Percentiles rank a stretch among this genome's conserved stretches.
Conservation (phyloP, 495 filamentous ascomycete genomes). For the Amorphotheca resinae region DNA sequence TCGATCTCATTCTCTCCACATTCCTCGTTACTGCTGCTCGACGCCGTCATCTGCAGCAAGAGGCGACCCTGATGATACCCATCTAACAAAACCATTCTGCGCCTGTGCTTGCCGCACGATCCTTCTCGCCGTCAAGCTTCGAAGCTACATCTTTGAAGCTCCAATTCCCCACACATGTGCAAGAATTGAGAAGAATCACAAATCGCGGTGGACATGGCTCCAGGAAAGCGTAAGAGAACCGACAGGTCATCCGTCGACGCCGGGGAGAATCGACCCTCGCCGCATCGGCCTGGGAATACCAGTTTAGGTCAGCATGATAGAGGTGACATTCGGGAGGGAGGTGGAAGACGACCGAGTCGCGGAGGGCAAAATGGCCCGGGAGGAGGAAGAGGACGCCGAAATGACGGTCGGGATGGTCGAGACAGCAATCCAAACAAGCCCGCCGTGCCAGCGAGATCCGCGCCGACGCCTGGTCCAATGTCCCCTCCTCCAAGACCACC, state of each 20-base stretch:
- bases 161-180: constrained; percentile 9
- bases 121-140: constrained; percentile 1
- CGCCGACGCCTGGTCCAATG: constrained; percentile 19
- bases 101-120: background rate
- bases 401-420: constrained; percentile 11
- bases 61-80: background rate
- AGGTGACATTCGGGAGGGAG: constrained; percentile 12
- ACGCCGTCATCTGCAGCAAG: too few relatives aligned
- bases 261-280: constrained; percentile 33
- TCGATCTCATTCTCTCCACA: too few relatives aligned
- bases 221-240: constrained; percentile 39
- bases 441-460: constrained; percentile 10
- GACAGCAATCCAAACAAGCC: constrained; percentile 10
- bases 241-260: constrained; percentile 30
- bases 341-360: constrained; percentile 16
- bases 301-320: constrained; percentile 35
- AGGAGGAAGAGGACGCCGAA: constrained; percentile 18
- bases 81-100: background rate
- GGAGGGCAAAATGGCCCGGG: constrained; percentile 15
- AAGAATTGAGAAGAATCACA: constrained; percentile 5
- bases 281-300: constrained; percentile 38
- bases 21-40: too few relatives aligned
- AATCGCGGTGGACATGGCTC: constrained; percentile 14
- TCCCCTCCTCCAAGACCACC: constrained; percentile 30
- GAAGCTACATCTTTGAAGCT: background rate